phyloP scores from a whole-genome alignment of 768 basidiomycete species.

The Udeniomyces megalosporus region DNA sequence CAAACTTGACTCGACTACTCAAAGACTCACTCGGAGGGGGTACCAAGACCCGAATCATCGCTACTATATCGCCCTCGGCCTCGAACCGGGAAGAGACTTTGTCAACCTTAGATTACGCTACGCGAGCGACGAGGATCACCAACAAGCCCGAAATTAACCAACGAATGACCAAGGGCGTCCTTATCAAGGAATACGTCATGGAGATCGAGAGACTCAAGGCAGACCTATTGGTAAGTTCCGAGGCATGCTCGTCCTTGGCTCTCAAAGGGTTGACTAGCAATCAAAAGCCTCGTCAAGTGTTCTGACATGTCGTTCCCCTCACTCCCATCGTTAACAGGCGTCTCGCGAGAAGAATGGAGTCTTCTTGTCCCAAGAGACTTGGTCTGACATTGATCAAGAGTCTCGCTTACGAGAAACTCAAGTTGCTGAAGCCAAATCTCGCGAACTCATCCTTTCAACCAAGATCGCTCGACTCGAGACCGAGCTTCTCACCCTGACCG shows the following conservation, averaged over 20 bases:
- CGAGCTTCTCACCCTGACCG: slow-evolving; percentile 82
- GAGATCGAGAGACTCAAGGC: slow-evolving; percentile 88
- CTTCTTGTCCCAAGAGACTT: slow-evolving; percentile 78
- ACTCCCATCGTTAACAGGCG: slow-evolving; percentile 32
- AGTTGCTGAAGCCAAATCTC: slow-evolving; percentile 63
- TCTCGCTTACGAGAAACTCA: slow-evolving; percentile 62
- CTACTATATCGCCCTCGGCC: slow-evolving; percentile 83
- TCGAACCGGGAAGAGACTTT: slow-evolving; percentile 93
- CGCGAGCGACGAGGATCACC: slow-evolving; percentile 82
- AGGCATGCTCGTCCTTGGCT: neutral
- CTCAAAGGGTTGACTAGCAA: too few relatives aligned
- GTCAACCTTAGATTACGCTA: slow-evolving; percentile 91
- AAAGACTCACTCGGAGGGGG: slow-evolving; percentile 98
- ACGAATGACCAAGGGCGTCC: slow-evolving; percentile 76
- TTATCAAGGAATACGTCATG: slow-evolving; percentile 79
- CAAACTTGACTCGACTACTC: slow-evolving; percentile 87
- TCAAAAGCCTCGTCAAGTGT: neutral
- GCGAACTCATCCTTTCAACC: slow-evolving; percentile 65
- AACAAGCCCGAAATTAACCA: slow-evolving; percentile 94
- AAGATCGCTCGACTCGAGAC: slow-evolving; percentile 64
- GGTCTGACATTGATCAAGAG: slow-evolving; percentile 63
- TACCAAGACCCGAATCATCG: slow-evolving; percentile 95
- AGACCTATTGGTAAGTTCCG: slow-evolving; percentile 42
- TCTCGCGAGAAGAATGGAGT: slow-evolving; percentile 93
- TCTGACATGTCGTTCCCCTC: neutral